Evolutionary conservation across 1,139 yeast genomes (phyloP).

Genomic region (Pichia sp.): DNA sequence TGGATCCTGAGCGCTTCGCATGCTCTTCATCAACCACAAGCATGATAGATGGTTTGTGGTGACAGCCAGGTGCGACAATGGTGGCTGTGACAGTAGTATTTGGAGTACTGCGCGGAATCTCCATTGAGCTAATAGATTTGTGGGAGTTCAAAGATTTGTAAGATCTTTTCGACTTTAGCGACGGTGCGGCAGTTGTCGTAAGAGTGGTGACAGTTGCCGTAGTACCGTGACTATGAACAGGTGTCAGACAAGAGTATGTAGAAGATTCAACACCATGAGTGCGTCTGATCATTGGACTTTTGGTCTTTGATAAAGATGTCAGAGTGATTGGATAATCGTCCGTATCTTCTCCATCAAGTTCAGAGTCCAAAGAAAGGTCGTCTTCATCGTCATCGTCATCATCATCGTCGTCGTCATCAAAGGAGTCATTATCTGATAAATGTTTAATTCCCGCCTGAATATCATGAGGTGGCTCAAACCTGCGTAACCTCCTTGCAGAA

Average conservation of each 20-base stretch:
- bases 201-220: constrained; percentile 15
- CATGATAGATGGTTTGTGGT: neutral
- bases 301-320: constrained; percentile 6
- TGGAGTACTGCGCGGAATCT: too few species aligned
- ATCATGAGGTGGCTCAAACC: too few species aligned
- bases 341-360: constrained; percentile 13
- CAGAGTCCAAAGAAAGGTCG: constrained; percentile 11
- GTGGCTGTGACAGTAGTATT: neutral
- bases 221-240: constrained; percentile 15
- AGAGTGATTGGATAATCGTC: constrained; percentile 13
- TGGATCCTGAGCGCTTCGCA: constrained; percentile 3
- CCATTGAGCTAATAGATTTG: too few species aligned
- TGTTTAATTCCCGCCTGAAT: too few species aligned
- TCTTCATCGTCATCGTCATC: constrained; percentile 7
- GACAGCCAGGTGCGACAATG: too few species aligned
- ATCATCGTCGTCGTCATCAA: constrained; percentile 3
- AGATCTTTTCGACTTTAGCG: constrained; percentile 10
- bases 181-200: constrained; percentile 11
- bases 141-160: constrained; percentile 7
- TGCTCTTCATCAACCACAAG: neutral
- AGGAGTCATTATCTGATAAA: neutral
- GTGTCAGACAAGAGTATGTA: constrained; percentile 12
- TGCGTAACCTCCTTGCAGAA: too few species aligned
- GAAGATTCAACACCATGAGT: constrained; percentile 11
- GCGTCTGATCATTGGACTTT: constrained; percentile 6